phyloP scores from a whole-genome alignment of 768 basidiomycete species.

The Lentinula aciculospora region DNA sequence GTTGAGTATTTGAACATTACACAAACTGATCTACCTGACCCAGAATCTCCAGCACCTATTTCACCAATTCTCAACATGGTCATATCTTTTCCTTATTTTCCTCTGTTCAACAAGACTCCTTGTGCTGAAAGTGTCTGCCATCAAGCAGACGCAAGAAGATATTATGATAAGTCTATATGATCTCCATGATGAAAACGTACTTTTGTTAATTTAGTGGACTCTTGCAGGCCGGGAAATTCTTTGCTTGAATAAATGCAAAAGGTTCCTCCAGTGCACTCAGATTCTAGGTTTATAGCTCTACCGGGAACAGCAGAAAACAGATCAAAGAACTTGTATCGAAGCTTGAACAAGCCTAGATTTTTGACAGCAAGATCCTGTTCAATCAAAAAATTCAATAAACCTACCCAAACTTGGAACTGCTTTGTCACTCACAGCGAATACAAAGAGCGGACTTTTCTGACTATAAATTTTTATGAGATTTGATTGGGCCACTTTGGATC shows the following conservation, averaged over 20 bases:
- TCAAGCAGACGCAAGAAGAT: not conserved
- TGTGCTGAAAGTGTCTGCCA: not conserved
- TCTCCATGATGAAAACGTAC: slow-evolving; percentile 23
- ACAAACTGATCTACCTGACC: no score
- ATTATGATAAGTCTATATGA: no score
- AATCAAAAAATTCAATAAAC: not conserved
- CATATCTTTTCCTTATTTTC: no score
- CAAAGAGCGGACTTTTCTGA: slow-evolving; percentile 52
- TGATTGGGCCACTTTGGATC: slow-evolving; percentile 57
- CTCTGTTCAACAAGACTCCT: not conserved
- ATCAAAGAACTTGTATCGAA: slow-evolving; percentile 64
- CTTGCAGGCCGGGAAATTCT: slow-evolving; percentile 62
- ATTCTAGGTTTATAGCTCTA: slow-evolving; percentile 40
- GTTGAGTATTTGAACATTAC: no score
- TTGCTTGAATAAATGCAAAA: slow-evolving; percentile 70
- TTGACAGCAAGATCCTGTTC: slow-evolving; percentile 64
- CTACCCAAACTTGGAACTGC: not conserved
- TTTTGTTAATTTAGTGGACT: slow-evolving; percentile 65
- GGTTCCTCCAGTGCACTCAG: slow-evolving; percentile 57
- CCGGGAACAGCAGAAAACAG: slow-evolving; percentile 36
- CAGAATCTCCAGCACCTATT: no score
- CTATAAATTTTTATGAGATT: slow-evolving; percentile 49
- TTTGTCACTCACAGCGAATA: slow-evolving; percentile 48
- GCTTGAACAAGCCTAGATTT: slow-evolving; percentile 57
- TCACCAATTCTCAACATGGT: no score